Evolutionary conservation across 2,329 filamentous ascomycete species (phyloP), one percentile per base, ranked within the genome.

Genomic region (Diaporthe sp.): DNA sequence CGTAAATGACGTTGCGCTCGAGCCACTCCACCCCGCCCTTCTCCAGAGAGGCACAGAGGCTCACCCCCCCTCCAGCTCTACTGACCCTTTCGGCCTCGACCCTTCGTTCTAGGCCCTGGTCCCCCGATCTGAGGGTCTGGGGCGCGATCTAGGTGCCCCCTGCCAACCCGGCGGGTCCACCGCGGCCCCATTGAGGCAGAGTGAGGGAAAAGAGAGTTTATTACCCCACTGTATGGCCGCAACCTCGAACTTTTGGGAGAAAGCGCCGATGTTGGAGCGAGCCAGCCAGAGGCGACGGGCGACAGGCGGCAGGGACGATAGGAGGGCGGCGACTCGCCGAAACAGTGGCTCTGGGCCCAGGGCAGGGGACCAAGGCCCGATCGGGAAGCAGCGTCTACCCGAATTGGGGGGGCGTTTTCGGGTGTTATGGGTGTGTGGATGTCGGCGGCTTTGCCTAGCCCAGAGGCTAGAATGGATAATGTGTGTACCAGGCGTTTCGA

Each of bases 181-280:
- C 65, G 46, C 65, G 34, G 65, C 46, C 65, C 31, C 46, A 68
- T 4, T 68, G 58, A 61, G 58, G 37, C 49, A 57, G 28, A 19
- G 25, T 19, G 55, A 8, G 34, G 9, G 31, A 19, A n/a, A 46
- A 39, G 60, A 44, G 19, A 55, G 19, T n/a, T n/a, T 15, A 15
- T 31, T 46, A 68, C 65, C 65, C 65, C 65, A 68, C 65, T 53
- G 46, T 68, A 46, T 44, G 46, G 22, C 34, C 37, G 13, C 12
- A 17, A 51, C n/a, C 53, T 34, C 25, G 62, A 68, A 17, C 17
- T n/a, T 34, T 39, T 57, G 62, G 53, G 42, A 25, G 25, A 70
- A 74, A 61, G 19, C 44, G 72, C 72, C 72, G 72, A 74, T 25
- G 62, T 44, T 61, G 53, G 53, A 60, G 62, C 72, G 72, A 74